phyloP scores from a whole-genome alignment of 768 basidiomycete species.

The Cyclocybe aegerita region DNA sequence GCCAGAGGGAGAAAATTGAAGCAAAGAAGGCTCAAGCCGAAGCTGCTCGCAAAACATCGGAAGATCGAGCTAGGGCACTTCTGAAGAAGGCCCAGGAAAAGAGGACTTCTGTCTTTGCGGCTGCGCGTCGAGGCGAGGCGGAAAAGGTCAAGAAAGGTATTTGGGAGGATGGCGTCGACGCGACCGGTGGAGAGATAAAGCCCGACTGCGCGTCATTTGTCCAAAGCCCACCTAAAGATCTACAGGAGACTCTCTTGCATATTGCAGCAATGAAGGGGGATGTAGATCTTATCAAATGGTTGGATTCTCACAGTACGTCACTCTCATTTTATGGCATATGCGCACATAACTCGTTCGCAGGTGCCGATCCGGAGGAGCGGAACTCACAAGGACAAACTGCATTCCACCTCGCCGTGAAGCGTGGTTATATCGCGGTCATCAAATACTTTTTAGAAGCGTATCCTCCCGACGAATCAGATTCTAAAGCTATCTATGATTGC shows the following conservation, averaged over 20 bases:
- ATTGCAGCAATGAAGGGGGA: constrained; percentile 61
- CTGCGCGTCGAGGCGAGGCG: constrained; percentile 55
- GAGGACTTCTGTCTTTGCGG: constrained; percentile 64
- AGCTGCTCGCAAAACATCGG: constrained; percentile 47
- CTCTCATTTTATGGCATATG: constrained; percentile 21
- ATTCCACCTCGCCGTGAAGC: constrained; percentile 63
- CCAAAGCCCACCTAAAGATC: constrained; percentile 45
- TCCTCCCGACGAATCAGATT: constrained; percentile 53
- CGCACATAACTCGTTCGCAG: constrained; percentile 33
- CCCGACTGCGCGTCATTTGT: constrained; percentile 53
- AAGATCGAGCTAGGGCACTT: constrained; percentile 44
- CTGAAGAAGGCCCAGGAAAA: constrained; percentile 50
- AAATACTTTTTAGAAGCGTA: constrained; percentile 63
- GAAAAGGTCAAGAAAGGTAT: constrained; percentile 60
- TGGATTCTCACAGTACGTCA: constrained; percentile 66
- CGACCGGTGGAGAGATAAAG: constrained; percentile 69
- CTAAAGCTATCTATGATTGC: constrained; percentile 44
- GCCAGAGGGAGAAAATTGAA: constrained; percentile 54
- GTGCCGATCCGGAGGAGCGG: constrained; percentile 72
- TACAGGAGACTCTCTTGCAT: constrained; percentile 68
- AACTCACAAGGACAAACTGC: constrained; percentile 58
- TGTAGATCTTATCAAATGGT: constrained; percentile 61
- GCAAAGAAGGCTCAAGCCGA: constrained; percentile 58
- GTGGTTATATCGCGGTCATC: constrained; percentile 51
- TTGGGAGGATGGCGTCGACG: constrained; percentile 71